These are phyloP conservation scores for Podila epicladia DNA, from an alignment of 192 early-diverging fungal species.

Conservation along the genomic window DNA sequence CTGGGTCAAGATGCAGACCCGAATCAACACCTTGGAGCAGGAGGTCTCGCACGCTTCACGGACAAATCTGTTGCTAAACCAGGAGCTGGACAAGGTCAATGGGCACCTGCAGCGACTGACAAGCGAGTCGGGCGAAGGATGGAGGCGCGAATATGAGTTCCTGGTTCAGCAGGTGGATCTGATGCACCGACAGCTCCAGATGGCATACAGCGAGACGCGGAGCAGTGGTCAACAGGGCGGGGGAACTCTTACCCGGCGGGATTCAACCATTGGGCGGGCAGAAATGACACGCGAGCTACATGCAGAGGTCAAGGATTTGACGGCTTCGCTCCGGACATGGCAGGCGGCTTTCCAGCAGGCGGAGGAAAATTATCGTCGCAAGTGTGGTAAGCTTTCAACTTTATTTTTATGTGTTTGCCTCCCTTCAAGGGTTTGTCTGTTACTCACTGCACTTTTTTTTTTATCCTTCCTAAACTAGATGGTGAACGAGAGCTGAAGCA, in stretches of 20 bases:
- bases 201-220: constrained; percentile 17
- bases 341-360: constrained; percentile 34
- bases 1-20: constrained; percentile 41
- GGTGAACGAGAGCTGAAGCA: constrained; percentile 40
- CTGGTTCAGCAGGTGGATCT: constrained; percentile 40
- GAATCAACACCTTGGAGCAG: constrained; percentile 25
- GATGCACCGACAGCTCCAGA: constrained; percentile 42
- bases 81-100: constrained; percentile 35
- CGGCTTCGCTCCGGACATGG: constrained; percentile 29
- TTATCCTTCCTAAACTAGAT: constrained; percentile 3
- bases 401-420: not conserved
- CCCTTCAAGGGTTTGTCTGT: not conserved
- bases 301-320: constrained; percentile 30
- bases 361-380: constrained; percentile 35
- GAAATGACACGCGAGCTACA: constrained; percentile 29
- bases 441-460: not conserved
- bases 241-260: not conserved
- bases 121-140: constrained; percentile 6
- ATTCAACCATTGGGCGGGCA: constrained; percentile 1
- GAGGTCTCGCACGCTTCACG: constrained; percentile 25
- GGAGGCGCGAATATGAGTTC: constrained; percentile 43
- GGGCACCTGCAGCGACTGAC: constrained; percentile 8
- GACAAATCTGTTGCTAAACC: constrained; percentile 36
- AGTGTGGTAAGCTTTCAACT: constrained; percentile 27
- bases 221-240: not conserved